Evolutionary conservation across 257 asterid genomes (phyloP).

Genomic region (Salvia miltiorrhiza): DNA sequence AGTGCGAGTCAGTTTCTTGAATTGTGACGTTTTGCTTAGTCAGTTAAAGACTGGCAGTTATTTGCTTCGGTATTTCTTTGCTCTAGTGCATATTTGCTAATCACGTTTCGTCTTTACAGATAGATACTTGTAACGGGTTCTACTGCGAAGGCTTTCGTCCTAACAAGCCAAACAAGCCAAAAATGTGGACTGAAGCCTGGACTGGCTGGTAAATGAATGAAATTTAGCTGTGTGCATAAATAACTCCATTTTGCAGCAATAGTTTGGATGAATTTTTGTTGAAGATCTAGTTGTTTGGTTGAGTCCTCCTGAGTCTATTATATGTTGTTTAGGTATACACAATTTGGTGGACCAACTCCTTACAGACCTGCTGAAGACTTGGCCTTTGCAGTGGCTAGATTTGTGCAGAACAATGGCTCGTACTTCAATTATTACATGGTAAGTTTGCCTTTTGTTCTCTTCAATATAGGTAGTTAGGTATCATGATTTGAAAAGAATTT

Average conservation of each 20-base stretch:
- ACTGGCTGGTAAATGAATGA: slow-evolving; percentile 69
- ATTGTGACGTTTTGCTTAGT: background rate
- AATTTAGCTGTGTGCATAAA: background rate
- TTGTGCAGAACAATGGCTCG: slow-evolving; percentile 85
- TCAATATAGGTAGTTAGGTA: background rate
- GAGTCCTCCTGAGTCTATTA: background rate
- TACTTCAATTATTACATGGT: slow-evolving; percentile 95
- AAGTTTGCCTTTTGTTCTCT: slow-evolving; percentile 11
- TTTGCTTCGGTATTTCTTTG: background rate
- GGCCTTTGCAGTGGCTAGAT: slow-evolving; percentile 88
- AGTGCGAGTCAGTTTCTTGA: too few relatives aligned
- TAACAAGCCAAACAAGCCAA: slow-evolving; percentile 73
- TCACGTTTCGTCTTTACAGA: slow-evolving; percentile 39
- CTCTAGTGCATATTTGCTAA: background rate
- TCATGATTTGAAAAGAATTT: background rate
- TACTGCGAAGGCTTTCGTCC: slow-evolving; percentile 81
- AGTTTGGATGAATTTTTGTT: background rate
- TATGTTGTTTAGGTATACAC: slow-evolving; percentile 51
- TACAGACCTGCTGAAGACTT: slow-evolving; percentile 82
- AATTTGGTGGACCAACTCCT: slow-evolving; percentile 73
- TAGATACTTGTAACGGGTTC: slow-evolving; percentile 88
- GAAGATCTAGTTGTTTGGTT: background rate
- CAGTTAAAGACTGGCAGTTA: background rate
- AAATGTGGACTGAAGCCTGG: slow-evolving; percentile 96
- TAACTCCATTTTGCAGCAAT: background rate